Evolutionary conservation across 768 basidiomycete species (phyloP).

Genomic region (Suillus cothurnatus): DNA sequence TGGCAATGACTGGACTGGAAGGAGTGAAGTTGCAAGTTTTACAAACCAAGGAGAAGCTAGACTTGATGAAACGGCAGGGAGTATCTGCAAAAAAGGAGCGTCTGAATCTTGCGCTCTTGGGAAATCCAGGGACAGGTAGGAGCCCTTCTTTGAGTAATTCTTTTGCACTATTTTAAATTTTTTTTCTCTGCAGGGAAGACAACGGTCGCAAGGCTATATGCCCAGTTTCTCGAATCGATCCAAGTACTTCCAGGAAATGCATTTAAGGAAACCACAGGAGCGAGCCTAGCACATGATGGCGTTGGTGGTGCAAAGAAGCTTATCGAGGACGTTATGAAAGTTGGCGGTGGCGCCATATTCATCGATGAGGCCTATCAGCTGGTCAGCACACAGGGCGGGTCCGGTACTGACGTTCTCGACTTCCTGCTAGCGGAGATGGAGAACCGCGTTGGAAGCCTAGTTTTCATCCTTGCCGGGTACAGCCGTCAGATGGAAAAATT

Average conservation of each 20-base stretch:
- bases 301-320: constrained; percentile 48
- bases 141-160: background rate
- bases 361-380: constrained; percentile 71
- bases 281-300: constrained; percentile 54
- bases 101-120: constrained; percentile 58
- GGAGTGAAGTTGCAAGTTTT: constrained; percentile 57
- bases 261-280: constrained; percentile 61
- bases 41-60: constrained; percentile 53
- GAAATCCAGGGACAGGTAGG: constrained; percentile 71
- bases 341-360: constrained; percentile 62
- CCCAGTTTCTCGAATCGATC: constrained; percentile 54
- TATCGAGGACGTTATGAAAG: constrained; percentile 45
- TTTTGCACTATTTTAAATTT: background rate
- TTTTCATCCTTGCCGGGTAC: constrained; percentile 69
- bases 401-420: constrained; percentile 58
- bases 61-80: constrained; percentile 46
- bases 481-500: constrained; percentile 68
- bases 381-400: constrained; percentile 42
- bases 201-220: constrained; percentile 62
- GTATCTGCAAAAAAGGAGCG: constrained; percentile 48
- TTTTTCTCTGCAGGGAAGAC: constrained; percentile 50
- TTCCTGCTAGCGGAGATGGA: constrained; percentile 71
- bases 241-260: constrained; percentile 46
- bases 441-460: constrained; percentile 56
- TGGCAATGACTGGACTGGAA: constrained; percentile 64